Evolutionary conservation across 1,139 yeast genomes (phyloP).

Genomic region (Kurtzmaniella quercitrusa): DNA sequence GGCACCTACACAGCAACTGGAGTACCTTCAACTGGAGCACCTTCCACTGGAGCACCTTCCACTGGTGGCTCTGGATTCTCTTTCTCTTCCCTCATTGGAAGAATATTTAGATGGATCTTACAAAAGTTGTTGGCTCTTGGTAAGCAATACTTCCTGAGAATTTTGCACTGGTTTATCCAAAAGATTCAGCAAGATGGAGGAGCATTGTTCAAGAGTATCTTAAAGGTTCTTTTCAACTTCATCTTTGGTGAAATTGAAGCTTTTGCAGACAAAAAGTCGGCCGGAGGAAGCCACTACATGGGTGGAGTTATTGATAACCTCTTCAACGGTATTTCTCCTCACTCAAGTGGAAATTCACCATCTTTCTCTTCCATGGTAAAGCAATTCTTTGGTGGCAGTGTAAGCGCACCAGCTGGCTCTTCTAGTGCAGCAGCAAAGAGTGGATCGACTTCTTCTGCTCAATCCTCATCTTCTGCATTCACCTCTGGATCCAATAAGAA

Average conservation of each 20-base stretch:
- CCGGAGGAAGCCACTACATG: conserved; percentile 7
- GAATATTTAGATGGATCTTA: conserved; percentile 2
- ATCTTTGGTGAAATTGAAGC: conserved; percentile 2
- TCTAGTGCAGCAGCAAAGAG: background rate
- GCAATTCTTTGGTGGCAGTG: conserved; percentile 10
- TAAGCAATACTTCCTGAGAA: background rate
- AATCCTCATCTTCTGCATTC: background rate
- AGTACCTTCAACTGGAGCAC: conserved; percentile 5
- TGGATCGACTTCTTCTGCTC: conserved; percentile 3
- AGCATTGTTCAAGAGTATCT: background rate
- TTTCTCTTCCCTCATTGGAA: conserved; percentile 1
- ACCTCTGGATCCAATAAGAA: background rate
- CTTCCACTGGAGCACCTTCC: conserved; percentile 2
- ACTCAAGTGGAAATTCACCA: conserved; percentile 8
- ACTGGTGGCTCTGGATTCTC: conserved; percentile 4
- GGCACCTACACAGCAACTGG: conserved; percentile 9
- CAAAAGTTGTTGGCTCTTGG: conserved; percentile 1
- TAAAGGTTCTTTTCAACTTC: conserved; percentile 1
- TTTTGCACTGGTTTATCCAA: background rate
- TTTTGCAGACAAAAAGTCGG: background rate
- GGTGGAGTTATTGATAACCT: conserved; percentile 12
- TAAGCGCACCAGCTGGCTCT: conserved; percentile 1
- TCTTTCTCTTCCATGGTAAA: conserved; percentile 9
- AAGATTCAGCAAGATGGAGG: conserved; percentile 1
- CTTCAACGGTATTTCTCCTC: conserved; percentile 11